Conservation (phyloP, 164 flowering plant species). For the Annona cherimola region DNA sequence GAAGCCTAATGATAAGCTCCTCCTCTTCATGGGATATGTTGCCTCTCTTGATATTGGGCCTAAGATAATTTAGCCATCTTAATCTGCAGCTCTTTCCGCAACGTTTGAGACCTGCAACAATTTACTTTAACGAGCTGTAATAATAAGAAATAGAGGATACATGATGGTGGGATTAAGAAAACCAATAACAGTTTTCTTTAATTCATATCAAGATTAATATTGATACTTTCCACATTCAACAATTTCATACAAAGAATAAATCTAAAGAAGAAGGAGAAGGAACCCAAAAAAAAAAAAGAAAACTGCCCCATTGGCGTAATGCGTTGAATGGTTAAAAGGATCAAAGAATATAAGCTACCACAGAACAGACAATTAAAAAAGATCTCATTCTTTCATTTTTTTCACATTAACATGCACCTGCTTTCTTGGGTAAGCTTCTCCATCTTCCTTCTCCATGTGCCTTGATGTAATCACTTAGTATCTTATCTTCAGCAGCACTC, state of each 20-base stretch:
- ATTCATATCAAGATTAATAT: no score
- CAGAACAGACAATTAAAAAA: neutral
- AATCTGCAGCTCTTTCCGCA: constrained; percentile 32
- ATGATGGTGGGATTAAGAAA: no score
- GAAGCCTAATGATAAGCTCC: constrained; percentile 29
- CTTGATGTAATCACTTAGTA: constrained; percentile 20
- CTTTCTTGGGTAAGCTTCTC: constrained; percentile 29
- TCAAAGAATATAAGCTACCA: neutral
- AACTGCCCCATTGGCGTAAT: no score
- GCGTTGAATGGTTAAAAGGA: no score
- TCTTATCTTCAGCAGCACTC: constrained; percentile 26
- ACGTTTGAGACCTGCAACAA: constrained; percentile 22
- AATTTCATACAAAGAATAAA: no score
- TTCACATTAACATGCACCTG: constrained; percentile 22
- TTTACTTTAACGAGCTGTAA: neutral
- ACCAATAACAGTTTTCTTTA: no score
- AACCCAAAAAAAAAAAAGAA: no score
- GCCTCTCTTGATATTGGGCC: constrained; percentile 33
- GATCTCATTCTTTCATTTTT: neutral
- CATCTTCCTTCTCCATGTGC: constrained; percentile 26
- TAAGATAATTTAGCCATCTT: constrained; percentile 29
- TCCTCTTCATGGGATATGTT: constrained; percentile 28
- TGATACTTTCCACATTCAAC: no score
- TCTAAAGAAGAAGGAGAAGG: no score
- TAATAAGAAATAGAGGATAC: neutral